These are phyloP conservation scores for Clavispora santaluciae DNA, from an alignment of 805 yeast species.

Conservation along the genomic window DNA sequence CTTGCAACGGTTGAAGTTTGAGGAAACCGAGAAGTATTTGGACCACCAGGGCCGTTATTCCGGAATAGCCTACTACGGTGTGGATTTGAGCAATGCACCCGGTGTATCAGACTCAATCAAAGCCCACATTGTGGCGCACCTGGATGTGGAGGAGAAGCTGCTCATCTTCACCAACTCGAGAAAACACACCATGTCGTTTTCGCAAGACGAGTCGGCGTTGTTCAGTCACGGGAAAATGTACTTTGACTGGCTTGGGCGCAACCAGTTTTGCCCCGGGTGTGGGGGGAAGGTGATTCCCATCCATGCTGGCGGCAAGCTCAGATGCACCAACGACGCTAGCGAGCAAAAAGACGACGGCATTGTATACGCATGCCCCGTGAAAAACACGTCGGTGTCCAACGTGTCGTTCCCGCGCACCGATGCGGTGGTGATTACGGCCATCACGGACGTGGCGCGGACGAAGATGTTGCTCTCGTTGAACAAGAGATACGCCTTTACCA, in stretches of 20 bases:
- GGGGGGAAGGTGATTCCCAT: conserved; percentile 60
- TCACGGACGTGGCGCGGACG: conserved; percentile 55
- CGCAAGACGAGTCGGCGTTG: conserved; percentile 51
- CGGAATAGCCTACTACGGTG: conserved; percentile 63
- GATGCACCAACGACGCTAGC: conserved; percentile 14
- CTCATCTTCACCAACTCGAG: conserved; percentile 28
- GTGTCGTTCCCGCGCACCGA: conserved; percentile 91
- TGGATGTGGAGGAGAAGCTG: conserved; percentile 14
- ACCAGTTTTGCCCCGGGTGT: conserved; percentile 82
- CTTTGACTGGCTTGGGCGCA: conserved; percentile 76
- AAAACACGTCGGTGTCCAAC: conserved; percentile 52
- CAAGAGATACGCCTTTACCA: conserved; percentile 48
- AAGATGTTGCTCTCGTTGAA: conserved; percentile 69
- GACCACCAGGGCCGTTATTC: conserved; percentile 44
- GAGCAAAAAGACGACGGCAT: conserved; percentile 9
- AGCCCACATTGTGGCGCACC: conserved; percentile 12
- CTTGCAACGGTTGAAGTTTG: conserved; percentile 23
- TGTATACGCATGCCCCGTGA: conserved; percentile 32
- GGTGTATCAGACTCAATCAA: conserved; percentile 34
- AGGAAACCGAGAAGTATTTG: conserved; percentile 30
- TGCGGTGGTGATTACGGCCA: conserved; percentile 79
- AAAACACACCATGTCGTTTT: conserved; percentile 33
- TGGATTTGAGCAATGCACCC: conserved; percentile 50
- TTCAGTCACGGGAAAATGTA: conserved; percentile 81
- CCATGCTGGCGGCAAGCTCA: conserved; percentile 54